Evolutionary conservation across 2,329 filamentous ascomycete species (phyloP), one percentile per base, ranked within the genome.

Genomic region (Alternaria ethzedia): DNA sequence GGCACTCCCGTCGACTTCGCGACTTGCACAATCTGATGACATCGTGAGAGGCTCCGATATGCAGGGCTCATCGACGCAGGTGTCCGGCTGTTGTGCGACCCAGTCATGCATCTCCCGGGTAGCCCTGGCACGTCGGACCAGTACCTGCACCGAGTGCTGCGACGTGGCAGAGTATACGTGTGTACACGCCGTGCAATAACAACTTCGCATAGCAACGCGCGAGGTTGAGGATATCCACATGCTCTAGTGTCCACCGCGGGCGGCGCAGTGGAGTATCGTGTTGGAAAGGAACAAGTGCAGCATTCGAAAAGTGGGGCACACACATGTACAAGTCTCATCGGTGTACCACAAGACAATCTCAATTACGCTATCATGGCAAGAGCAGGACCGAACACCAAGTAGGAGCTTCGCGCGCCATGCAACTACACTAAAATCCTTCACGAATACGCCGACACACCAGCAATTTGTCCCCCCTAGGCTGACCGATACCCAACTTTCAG

Each of bases 111-210:
- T n/a, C 47, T 61, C 59, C 54, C 47, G 17, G 54, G 36, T 43
- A 56, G 25, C 25, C 45, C 47, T 50, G 23, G 45, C 58, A 44
- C 58, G 44, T 55, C 46, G 30, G 46, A 41, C 20, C 44, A 11
- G 58, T 50, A 32, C 50, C 50, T 59, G 54, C 62, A 58, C 49
- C 59, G 32, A 45, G 26, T 47, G 58, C 43, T 36, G 57, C 58
- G 43, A 57, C 51, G 55, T 54, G 26, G 45, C 55, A 54, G 47
- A 58, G 46, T 55, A 58, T 49, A 57, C 43, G 49, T 50, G 52
- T 41, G 49, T 52, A 51, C 26, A 49, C 28, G 49, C 23, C 46
- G 17, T 26, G 51, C 51, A 44, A 49, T 32, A 57, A 54, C 46
- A 55, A 63, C 57, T 30, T 32, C 49, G 51, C 32, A 8, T 54